Percentiles rank a stretch among this genome's conserved stretches.
These are phyloP conservation scores for Diophrys appendiculata DNA, from an alignment of 73 alveolate genomes.

Conservation along the genomic window DNA sequence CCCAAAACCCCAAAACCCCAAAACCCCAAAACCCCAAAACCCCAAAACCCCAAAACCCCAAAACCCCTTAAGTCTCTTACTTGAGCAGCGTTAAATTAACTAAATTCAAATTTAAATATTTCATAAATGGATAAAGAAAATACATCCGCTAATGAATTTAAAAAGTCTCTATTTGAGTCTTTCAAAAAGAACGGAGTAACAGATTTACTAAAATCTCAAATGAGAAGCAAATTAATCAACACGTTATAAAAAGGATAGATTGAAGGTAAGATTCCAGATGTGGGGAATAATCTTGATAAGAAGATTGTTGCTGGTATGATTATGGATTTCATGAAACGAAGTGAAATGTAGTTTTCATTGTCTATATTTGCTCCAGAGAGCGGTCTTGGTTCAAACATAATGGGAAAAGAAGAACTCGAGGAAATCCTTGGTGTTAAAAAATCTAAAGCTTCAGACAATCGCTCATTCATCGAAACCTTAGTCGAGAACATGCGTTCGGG, in stretches of 20 bases:
- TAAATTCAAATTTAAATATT: too few relatives aligned
- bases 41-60: too few relatives aligned
- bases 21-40: too few relatives aligned
- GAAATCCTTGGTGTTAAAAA: conserved; percentile 43
- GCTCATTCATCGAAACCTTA: conserved; percentile 49
- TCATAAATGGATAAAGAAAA: background rate
- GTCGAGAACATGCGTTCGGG: conserved; percentile 38
- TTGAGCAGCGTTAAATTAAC: too few relatives aligned
- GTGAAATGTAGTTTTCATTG: conserved; percentile 59
- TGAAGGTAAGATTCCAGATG: conserved; percentile 23
- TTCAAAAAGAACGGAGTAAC: conserved; percentile 39
- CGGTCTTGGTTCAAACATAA: conserved; percentile 44
- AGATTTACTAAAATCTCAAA: conserved; percentile 27
- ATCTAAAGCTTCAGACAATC: conserved; percentile 8
- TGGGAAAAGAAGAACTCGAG: conserved; percentile 55
- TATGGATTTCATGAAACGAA: conserved; percentile 56
- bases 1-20: too few relatives aligned
- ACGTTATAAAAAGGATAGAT: background rate
- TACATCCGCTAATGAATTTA: background rate
- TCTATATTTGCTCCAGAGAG: conserved; percentile 72
- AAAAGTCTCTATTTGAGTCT: conserved; percentile 15
- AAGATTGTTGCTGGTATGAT: conserved; percentile 51
- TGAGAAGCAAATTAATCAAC: conserved; percentile 30
- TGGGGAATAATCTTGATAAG: conserved; percentile 32
- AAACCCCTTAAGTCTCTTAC: too few relatives aligned